Percentiles rank a stretch among this genome's conserved stretches.
These are phyloP conservation scores for Fraxinus greggii DNA, from an alignment of 305 asterid genomes.

Conservation along the genomic window DNA sequence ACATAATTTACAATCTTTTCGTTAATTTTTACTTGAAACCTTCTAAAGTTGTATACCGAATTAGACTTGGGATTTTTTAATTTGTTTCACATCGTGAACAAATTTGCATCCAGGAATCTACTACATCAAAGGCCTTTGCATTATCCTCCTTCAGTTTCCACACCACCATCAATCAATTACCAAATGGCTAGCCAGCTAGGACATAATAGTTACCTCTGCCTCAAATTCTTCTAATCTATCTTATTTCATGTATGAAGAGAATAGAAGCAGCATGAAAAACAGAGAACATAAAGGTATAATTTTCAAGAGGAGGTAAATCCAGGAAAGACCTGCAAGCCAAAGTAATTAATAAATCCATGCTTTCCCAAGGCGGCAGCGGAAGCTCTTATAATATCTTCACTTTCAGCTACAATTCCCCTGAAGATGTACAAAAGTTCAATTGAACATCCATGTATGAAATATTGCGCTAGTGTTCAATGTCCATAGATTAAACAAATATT, in stretches of 20 bases:
- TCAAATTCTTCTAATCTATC: neutral
- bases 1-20: neutral
- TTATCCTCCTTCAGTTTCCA: neutral
- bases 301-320: slow-evolving; percentile 11
- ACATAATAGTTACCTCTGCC: neutral
- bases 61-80: neutral
- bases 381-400: slow-evolving; percentile 65
- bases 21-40: neutral
- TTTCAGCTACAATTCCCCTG: slow-evolving; percentile 78
- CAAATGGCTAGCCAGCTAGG: neutral
- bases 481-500: slow-evolving; percentile 12
- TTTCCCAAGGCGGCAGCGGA: slow-evolving; percentile 70
- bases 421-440: slow-evolving; percentile 25
- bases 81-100: neutral
- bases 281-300: neutral
- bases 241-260: neutral
- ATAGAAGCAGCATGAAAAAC: neutral
- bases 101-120: neutral
- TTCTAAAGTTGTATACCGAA: neutral
- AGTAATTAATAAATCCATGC: slow-evolving; percentile 87
- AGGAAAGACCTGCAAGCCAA: slow-evolving; percentile 78
- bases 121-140: neutral
- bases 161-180: neutral
- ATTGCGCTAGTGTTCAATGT: neutral
- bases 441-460: slow-evolving; percentile 17